Evolutionary conservation across 306 rosid genomes (phyloP).

Genomic region (Cucurbita argyrosperma): DNA sequence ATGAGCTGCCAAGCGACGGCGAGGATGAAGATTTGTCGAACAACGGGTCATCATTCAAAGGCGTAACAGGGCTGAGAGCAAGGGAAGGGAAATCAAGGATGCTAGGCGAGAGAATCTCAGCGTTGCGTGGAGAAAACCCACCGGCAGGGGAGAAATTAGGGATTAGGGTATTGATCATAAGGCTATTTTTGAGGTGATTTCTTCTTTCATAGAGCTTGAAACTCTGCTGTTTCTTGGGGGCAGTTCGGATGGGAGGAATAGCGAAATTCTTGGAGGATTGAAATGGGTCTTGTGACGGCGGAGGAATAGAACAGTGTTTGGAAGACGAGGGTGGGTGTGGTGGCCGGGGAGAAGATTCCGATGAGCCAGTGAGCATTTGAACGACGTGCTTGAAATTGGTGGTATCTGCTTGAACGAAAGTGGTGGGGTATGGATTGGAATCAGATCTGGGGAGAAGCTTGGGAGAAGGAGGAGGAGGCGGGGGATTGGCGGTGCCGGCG

Average conservation of each 20-base stretch:
- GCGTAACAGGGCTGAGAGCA: constrained; percentile 83
- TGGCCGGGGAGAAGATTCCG: constrained; percentile 27
- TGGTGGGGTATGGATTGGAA: constrained; percentile 72
- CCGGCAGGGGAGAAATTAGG: constrained; percentile 43
- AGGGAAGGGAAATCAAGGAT: constrained; percentile 75
- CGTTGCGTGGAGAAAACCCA: constrained; percentile 59
- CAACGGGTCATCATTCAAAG: constrained; percentile 56
- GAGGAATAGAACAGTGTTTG: neutral
- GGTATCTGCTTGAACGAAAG: constrained; percentile 90
- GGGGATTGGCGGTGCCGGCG: constrained; percentile 16
- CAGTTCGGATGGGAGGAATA: constrained; percentile 62
- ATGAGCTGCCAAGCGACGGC: constrained; percentile 68
- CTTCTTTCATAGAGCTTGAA: constrained; percentile 88
- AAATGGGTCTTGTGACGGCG: neutral
- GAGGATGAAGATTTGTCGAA: constrained; percentile 47
- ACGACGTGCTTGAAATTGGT: constrained; percentile 88
- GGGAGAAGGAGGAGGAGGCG: constrained; percentile 40
- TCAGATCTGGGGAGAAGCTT: constrained; percentile 85
- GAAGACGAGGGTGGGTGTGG: neutral
- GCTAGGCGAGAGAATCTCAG: constrained; percentile 82
- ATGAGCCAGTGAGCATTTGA: constrained; percentile 91
- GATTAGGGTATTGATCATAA: constrained; percentile 63
- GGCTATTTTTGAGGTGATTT: constrained; percentile 56
- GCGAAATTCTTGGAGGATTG: constrained; percentile 31
- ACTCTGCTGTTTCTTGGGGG: constrained; percentile 48